Conservation (phyloP, 2,329 filamentous ascomycete species). For the Trichoderma oligosporum region DNA sequence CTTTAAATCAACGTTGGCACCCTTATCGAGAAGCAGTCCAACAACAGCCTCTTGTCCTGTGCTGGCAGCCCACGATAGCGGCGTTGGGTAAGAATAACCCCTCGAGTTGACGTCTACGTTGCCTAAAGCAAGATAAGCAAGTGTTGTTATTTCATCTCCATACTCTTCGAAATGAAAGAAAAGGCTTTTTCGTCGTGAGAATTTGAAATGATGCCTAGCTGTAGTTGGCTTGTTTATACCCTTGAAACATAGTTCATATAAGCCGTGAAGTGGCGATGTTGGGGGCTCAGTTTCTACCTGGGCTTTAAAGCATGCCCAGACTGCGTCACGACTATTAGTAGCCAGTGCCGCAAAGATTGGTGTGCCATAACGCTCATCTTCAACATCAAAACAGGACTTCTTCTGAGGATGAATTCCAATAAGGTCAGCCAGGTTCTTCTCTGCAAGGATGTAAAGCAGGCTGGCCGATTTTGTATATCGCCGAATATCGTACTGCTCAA, state of each 20-base stretch:
- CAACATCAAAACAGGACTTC: not conserved
- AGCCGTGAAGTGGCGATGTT: not conserved
- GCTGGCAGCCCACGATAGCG: not conserved
- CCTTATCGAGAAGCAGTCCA: not conserved
- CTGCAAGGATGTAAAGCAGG: not conserved
- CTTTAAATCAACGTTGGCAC: not conserved
- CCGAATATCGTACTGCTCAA: not conserved
- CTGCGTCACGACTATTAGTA: not conserved
- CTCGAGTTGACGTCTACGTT: not conserved
- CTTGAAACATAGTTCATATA: not conserved
- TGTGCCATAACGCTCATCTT: not conserved
- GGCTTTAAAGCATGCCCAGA: not conserved
- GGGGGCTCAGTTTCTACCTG: not conserved
- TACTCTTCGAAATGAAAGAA: not conserved
- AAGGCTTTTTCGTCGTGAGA: not conserved
- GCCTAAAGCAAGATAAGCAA: not conserved
- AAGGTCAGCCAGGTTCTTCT: not conserved
- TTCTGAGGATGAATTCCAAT: not conserved
- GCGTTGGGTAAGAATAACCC: not conserved
- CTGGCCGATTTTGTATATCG: not conserved
- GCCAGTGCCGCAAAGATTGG: constrained; percentile 4
- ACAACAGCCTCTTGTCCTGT: not conserved
- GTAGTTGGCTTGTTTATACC: not conserved
- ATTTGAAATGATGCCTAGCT: not conserved
- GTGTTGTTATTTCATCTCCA: not conserved